Evolutionary conservation across 148 eudicot species (phyloP), one percentile per base, ranked within the genome.

Genomic region (Salicornia ramosissima): DNA sequence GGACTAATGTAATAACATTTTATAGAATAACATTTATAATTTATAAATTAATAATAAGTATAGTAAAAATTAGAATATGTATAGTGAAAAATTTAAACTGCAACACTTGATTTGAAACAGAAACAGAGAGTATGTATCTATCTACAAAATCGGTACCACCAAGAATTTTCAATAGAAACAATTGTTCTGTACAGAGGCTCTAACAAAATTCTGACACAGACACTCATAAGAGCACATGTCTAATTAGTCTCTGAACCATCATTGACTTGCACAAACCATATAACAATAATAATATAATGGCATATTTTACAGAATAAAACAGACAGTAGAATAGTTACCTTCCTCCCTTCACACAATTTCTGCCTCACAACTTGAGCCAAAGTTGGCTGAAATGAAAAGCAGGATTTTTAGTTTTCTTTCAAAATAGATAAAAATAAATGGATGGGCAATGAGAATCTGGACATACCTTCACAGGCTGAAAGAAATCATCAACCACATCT

Each of bases 261-360:
- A 12, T 42, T 18, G 19, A 30, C n/a, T 47, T 31, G 33, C n/a
- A 76, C 36, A 45, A 14, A 22, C 11, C 31, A 18, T 0, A 51
- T 6, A 58, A 60, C n/a, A n/a, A n/a, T n/a, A 21, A 28, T 31
- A 42, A 42, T 25, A 40, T 33, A 19, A 16, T 45, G 14, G 24
- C 53, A 28, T 54, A 42, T 33, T 14, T n/a, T 63, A 43, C 45
- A 70, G 42, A 36, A 43, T 46, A 70, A n/a, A 26, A 47, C 24
- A 65, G 62, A 70, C 31, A 36, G 33, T 46, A 70, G 25, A 26
- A 47, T 28, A 65, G 62, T 67, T 83, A 92, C 97, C 96, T 92
- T 92, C 70, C 97, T 86, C 64, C 97, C 99, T 82, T 94, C 99
- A 83, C 90, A 86, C 77, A 94, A 71, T 80, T 86, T 86, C 69